Evolutionary conservation across 2,329 filamentous ascomycete genomes (phyloP).

Genomic region (Aspergillus phoenicis): DNA sequence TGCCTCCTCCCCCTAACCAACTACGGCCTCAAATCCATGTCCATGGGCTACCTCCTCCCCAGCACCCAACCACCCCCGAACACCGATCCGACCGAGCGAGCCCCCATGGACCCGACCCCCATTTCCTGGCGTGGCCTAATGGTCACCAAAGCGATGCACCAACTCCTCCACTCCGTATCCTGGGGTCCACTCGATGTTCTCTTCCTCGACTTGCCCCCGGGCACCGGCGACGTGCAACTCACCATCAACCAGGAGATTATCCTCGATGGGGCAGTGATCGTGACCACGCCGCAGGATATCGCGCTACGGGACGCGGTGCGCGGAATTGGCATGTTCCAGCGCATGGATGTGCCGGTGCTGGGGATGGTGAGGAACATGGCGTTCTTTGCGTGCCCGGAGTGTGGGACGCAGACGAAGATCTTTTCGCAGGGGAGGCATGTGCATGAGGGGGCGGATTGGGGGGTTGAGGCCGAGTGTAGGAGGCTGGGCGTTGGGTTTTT

Average conservation of each 20-base stretch:
- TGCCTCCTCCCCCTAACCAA: slow-evolving; percentile 83
- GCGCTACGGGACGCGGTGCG: slow-evolving; percentile 89
- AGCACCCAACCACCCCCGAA: background rate
- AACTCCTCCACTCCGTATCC: slow-evolving; percentile 90
- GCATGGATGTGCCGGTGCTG: slow-evolving; percentile 73
- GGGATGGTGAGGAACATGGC: slow-evolving; percentile 94
- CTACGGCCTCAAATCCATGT: slow-evolving; percentile 97
- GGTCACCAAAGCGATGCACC: slow-evolving; percentile 96
- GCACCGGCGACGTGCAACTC: slow-evolving; percentile 92
- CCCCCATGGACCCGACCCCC: slow-evolving; percentile 60
- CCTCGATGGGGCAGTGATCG: slow-evolving; percentile 80
- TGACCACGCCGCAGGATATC: slow-evolving; percentile 92
- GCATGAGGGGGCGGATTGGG: slow-evolving; percentile 51
- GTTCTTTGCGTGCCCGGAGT: slow-evolving; percentile 78
- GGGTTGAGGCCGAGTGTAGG: slow-evolving; percentile 68
- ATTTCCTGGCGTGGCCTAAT: slow-evolving; percentile 96
- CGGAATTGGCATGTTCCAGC: slow-evolving; percentile 90
- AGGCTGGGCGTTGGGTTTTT: slow-evolving; percentile 77
- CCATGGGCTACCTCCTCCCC: slow-evolving; percentile 67
- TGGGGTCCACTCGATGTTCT: slow-evolving; percentile 89
- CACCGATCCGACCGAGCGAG: slow-evolving; percentile 34
- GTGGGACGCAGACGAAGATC: slow-evolving; percentile 71
- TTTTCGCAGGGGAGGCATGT: slow-evolving; percentile 58
- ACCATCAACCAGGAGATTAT: slow-evolving; percentile 94
- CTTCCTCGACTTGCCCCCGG: slow-evolving; percentile 87